phyloP scores from a whole-genome alignment of 306 rosid genomes.

The Vigna radiata region DNA sequence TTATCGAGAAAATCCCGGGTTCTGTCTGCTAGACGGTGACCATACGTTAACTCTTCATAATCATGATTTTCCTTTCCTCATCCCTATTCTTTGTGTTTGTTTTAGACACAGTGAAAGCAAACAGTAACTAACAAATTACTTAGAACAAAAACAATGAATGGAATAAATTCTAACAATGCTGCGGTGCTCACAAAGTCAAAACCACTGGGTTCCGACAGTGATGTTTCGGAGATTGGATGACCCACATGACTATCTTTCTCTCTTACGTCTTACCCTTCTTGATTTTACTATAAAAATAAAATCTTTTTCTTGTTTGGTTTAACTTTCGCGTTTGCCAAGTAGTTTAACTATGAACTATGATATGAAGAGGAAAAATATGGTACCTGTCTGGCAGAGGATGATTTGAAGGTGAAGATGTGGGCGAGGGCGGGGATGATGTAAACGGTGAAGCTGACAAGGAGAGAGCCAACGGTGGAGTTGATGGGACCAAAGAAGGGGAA shows the following conservation, averaged over 20 bases:
- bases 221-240: slow-evolving; percentile 22
- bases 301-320: neutral
- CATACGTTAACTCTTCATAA: slow-evolving; percentile 59
- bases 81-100: slow-evolving; percentile 14
- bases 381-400: slow-evolving; percentile 92
- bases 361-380: neutral
- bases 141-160: slow-evolving; percentile 6
- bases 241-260: neutral
- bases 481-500: slow-evolving; percentile 98
- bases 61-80: slow-evolving; percentile 18
- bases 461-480: slow-evolving; percentile 97
- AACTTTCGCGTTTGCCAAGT: neutral
- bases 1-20: slow-evolving; percentile 44
- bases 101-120: slow-evolving; percentile 7
- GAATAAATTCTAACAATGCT: slow-evolving; percentile 40
- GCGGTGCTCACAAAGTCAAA: slow-evolving; percentile 2
- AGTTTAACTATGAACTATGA: neutral
- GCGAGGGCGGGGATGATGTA: slow-evolving; percentile 94
- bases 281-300: neutral
- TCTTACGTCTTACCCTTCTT: neutral
- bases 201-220: slow-evolving; percentile 31
- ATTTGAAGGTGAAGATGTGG: slow-evolving; percentile 82
- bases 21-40: slow-evolving; percentile 60
- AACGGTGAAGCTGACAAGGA: slow-evolving; percentile 96
- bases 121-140: slow-evolving; percentile 11